Evolutionary conservation across 495 filamentous ascomycete genomes (phyloP).

Genomic region (Xylaria intraflava): DNA sequence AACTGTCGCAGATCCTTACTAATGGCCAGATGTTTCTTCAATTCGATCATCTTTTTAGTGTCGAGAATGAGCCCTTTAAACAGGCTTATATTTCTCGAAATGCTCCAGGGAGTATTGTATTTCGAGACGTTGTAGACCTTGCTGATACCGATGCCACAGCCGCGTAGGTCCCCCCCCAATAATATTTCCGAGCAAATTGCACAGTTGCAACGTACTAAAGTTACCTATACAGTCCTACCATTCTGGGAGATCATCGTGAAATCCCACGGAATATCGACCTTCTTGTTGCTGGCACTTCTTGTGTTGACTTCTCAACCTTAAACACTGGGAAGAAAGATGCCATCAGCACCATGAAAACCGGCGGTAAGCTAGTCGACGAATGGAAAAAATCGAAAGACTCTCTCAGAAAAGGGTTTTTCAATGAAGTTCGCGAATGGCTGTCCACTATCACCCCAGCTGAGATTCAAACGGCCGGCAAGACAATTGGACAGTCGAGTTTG

Average conservation of each 20-base stretch:
- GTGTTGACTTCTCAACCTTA: conserved; percentile 63
- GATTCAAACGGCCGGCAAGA: conserved; percentile 16
- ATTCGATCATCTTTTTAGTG: conserved; percentile 65
- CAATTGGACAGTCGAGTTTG: conserved; percentile 58
- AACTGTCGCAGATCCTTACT: conserved; percentile 24
- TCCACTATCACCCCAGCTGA: conserved; percentile 4
- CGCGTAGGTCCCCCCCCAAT: conserved; percentile 47
- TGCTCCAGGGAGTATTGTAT: conserved; percentile 49
- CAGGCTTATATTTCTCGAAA: conserved; percentile 78
- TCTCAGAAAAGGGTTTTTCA: conserved; percentile 6
- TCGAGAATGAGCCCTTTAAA: conserved; percentile 72
- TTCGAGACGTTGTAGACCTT: conserved; percentile 65
- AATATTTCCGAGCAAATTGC: neutral
- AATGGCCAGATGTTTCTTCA: conserved; percentile 25
- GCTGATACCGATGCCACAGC: conserved; percentile 25
- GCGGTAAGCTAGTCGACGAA: neutral
- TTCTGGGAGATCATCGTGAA: conserved; percentile 53
- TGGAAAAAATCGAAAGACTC: neutral
- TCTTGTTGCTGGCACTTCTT: conserved; percentile 69
- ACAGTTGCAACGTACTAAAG: conserved; percentile 8
- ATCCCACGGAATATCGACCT: conserved; percentile 61
- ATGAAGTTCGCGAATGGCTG: conserved; percentile 6
- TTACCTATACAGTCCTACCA: conserved; percentile 51
- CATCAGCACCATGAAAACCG: neutral
- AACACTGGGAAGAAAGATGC: conserved; percentile 40